Evolutionary conservation across 352 stramenopile genomes (phyloP).

Genomic region (Phytopythium aichiense): DNA sequence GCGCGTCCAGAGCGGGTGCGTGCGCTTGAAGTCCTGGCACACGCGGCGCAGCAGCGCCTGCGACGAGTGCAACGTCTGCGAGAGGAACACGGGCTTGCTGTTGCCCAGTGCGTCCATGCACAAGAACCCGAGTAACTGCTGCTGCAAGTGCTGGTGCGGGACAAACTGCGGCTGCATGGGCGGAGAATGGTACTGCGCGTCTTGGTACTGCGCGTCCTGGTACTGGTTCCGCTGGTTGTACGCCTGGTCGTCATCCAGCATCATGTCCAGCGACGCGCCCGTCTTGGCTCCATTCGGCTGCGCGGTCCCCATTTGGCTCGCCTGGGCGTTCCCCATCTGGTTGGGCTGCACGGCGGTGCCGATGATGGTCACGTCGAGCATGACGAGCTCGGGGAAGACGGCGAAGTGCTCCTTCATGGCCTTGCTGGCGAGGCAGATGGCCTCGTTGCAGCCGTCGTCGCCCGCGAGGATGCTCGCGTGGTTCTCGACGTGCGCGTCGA

Average conservation of each 20-base stretch:
- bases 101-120: conserved; percentile 70
- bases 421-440: conserved; percentile 68
- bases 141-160: conserved; percentile 23
- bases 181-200: neutral
- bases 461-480: conserved; percentile 69
- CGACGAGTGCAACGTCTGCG: conserved; percentile 45
- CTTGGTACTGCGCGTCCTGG: neutral
- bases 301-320: neutral
- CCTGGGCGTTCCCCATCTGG: neutral
- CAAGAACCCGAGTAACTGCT: conserved; percentile 58
- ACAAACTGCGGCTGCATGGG: neutral
- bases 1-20: conserved; percentile 52
- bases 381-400: conserved; percentile 52
- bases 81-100: conserved; percentile 56
- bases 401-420: conserved; percentile 71
- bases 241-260: conserved; percentile 1
- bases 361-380: conserved; percentile 48
- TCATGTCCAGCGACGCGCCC: neutral
- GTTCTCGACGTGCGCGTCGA: conserved; percentile 68
- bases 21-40: conserved; percentile 73
- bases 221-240: neutral
- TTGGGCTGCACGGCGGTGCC: conserved; percentile 7
- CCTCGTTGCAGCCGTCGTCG: conserved; percentile 69
- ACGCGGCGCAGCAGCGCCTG: conserved; percentile 49
- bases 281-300: neutral